Conservation (phyloP, 345 rosid species). For the Luvunga scandens region DNA sequence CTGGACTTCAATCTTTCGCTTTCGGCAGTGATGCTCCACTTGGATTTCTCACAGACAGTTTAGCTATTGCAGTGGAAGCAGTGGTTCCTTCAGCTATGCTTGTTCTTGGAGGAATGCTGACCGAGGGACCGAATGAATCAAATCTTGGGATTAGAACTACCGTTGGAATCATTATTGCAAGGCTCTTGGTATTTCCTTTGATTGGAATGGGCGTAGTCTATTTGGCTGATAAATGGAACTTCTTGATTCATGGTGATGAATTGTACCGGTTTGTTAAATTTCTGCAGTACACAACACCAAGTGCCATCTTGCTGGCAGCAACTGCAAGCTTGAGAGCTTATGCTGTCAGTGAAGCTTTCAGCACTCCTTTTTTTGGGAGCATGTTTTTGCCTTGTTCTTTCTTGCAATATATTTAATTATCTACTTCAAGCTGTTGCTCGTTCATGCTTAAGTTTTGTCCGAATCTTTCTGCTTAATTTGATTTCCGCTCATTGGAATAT, state of each 20-base stretch:
- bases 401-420: conserved; percentile 20
- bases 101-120: conserved; percentile 28
- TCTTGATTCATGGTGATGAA: conserved; percentile 24
- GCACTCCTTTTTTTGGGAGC: conserved; percentile 38
- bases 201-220: conserved; percentile 33
- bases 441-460: neutral
- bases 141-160: conserved; percentile 39
- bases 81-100: conserved; percentile 33
- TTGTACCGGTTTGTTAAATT: conserved; percentile 39
- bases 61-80: conserved; percentile 23
- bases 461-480: neutral
- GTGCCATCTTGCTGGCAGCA: conserved; percentile 36
- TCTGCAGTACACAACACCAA: conserved; percentile 47
- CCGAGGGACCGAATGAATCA: conserved; percentile 35
- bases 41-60: conserved; percentile 27
- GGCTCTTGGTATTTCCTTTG: conserved; percentile 43
- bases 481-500: neutral
- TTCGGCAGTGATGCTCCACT: conserved; percentile 24
- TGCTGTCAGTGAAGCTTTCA: conserved; percentile 32
- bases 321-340: conserved; percentile 32
- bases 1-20: neutral
- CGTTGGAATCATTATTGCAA: conserved; percentile 38
- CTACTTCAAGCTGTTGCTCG: conserved; percentile 24
- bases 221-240: conserved; percentile 31
- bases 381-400: conserved; percentile 27